Conservation (phyloP, 768 basidiomycete species). For the Pleurotus salmoneostramineus region DNA sequence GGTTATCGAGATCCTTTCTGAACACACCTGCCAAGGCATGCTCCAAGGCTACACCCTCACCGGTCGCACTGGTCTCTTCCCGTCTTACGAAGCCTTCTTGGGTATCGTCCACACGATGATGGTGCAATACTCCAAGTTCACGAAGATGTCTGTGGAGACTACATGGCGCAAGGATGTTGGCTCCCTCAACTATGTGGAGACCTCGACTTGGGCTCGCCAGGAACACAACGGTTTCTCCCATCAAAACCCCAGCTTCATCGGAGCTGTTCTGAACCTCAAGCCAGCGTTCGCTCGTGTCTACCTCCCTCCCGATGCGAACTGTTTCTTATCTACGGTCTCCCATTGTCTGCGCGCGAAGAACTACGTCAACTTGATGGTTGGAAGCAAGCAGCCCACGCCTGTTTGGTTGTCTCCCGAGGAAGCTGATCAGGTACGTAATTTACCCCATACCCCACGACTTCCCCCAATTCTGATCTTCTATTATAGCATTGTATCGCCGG, state of each 20-base stretch:
- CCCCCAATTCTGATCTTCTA: slow-evolving; percentile 8
- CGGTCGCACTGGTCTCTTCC: slow-evolving; percentile 81
- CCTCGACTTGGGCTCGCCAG: slow-evolving; percentile 81
- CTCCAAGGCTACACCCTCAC: slow-evolving; percentile 92
- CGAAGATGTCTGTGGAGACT: slow-evolving; percentile 71
- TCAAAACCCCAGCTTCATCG: slow-evolving; percentile 83
- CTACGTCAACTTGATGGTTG: slow-evolving; percentile 86
- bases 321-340: slow-evolving; percentile 76
- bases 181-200: slow-evolving; percentile 84
- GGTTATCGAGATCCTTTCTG: slow-evolving; percentile 84
- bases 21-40: slow-evolving; percentile 89
- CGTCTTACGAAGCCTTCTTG: slow-evolving; percentile 88
- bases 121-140: slow-evolving; percentile 86
- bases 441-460: neutral
- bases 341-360: slow-evolving; percentile 84
- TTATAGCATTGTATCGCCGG: slow-evolving; percentile 80
- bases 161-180: slow-evolving; percentile 69
- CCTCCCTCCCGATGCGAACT: slow-evolving; percentile 88
- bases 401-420: slow-evolving; percentile 79
- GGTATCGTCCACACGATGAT: slow-evolving; percentile 90
- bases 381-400: slow-evolving; percentile 79
- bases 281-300: slow-evolving; percentile 70
- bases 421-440: slow-evolving; percentile 50
- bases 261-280: slow-evolving; percentile 80
- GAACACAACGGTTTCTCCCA: slow-evolving; percentile 89